Evolutionary conservation across 371 early-diverging fungal genomes (phyloP), one percentile per base, ranked within the genome.

Genomic region (Rhizopus delemar): DNA sequence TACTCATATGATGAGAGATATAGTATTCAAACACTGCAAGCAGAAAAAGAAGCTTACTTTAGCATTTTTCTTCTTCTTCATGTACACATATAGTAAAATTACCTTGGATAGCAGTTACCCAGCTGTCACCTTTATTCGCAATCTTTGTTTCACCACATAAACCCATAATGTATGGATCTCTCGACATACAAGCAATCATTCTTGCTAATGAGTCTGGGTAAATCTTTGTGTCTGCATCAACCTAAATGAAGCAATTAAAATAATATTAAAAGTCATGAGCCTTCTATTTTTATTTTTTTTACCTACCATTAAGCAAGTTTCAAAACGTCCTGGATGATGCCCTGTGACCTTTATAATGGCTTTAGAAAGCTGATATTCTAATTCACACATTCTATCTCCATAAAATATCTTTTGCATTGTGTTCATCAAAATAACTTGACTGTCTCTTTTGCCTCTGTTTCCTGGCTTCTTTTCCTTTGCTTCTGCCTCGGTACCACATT

Each of bases 141-240:
- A 94, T 90, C 74, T 87, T 89, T 11, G 94, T 93, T 67, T 93
- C 94, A 11, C 94, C 94, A 68, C 94, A 93, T 5, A 93, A 74
- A 0, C 94, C 94, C 82, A 91, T 91, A 49, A 93, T 86, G 41
- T 75, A 73, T 11, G 81, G 83, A 74, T 94, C 94, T 51, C 85
- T 81, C 9, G 84, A 83, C 89, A 92, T 90, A 56, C 90, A 84
- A 5, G 87, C 83, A 46, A 92, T 83, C 86, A 95, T 86, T 1
- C 89, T 82, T 5, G 89, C 78, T 36, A 94, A 66, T 1, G 94
- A 90, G 61, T 93, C 93, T 3, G 88, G 89, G 53, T 86, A 83
- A 1, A 94, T 90, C 61, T 88, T 88, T 8, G 99, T 99, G 76
- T 99, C 99, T 8, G 99, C 99, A 69, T 99, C 99, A 46, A 94